These are phyloP conservation scores for Rosa multiflora DNA, from an alignment of 306 rosid genomes.

Conservation along the genomic window DNA sequence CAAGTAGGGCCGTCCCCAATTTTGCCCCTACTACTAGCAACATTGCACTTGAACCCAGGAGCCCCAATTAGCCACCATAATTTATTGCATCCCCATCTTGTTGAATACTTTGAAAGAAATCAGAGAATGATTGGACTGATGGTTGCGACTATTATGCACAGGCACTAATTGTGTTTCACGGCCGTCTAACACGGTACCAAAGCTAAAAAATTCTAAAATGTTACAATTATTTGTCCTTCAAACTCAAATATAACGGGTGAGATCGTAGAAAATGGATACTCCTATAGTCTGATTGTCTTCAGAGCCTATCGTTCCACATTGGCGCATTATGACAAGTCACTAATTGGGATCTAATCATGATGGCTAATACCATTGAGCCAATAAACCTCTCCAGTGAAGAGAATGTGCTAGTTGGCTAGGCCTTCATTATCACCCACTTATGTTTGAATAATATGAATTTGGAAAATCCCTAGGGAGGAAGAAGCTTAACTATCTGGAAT, in stretches of 20 bases:
- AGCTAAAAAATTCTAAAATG: too few species aligned
- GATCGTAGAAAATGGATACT: too few species aligned
- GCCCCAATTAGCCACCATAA: constrained; percentile 9
- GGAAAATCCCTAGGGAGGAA: constrained; percentile 3
- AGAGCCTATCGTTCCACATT: background rate
- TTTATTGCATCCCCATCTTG: constrained; percentile 2
- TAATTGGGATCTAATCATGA: background rate
- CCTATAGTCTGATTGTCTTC: background rate
- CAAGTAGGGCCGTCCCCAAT: constrained; percentile 23
- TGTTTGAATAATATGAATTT: background rate
- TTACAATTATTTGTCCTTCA: too few species aligned
- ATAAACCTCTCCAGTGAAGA: background rate
- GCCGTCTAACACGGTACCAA: background rate
- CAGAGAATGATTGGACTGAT: background rate
- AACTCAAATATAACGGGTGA: too few species aligned
- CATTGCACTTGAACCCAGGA: constrained; percentile 14
- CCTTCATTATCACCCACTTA: background rate
- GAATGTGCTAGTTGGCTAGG: constrained; percentile 9
- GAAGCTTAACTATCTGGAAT: constrained; percentile 1
- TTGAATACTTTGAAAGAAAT: background rate
- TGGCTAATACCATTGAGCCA: constrained; percentile 19
- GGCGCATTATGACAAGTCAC: background rate
- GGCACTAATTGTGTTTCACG: too few species aligned
- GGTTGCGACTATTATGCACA: background rate
- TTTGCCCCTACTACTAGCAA: constrained; percentile 17